Conservation (phyloP, 73 alveolate species). For the Paramecium primaurelia region DNA sequence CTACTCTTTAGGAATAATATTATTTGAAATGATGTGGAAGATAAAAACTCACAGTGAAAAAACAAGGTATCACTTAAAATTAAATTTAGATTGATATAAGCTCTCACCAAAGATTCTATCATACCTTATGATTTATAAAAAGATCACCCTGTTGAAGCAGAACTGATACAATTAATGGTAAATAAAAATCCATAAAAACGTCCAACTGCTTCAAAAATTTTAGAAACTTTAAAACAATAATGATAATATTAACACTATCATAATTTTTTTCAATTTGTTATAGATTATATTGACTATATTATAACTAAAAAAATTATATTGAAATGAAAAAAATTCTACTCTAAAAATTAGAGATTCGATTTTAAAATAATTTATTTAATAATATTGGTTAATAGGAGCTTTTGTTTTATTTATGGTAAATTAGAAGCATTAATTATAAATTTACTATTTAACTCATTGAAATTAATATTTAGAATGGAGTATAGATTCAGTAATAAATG, state of each 20-base stretch:
- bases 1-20: background rate
- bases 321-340: no score
- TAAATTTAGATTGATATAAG: background rate
- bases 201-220: background rate
- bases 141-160: background rate
- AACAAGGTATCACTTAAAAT: background rate
- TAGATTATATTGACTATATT: no score
- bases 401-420: no score
- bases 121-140: background rate
- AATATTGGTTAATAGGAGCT: no score
- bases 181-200: background rate
- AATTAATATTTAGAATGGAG: no score
- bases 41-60: background rate
- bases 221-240: background rate
- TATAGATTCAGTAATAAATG: no score
- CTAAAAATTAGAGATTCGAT: no score
- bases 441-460: no score
- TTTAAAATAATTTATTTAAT: no score
- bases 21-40: constrained; percentile 2
- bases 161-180: background rate
- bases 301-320: no score
- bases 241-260: background rate
- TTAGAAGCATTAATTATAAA: no score
- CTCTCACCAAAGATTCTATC: background rate
- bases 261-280: background rate